Percentiles rank a stretch among this genome's conserved stretches.
Evolutionary conservation across 352 stramenopile genomes (phyloP).

Genomic region (Phytophthora aleatoria): DNA sequence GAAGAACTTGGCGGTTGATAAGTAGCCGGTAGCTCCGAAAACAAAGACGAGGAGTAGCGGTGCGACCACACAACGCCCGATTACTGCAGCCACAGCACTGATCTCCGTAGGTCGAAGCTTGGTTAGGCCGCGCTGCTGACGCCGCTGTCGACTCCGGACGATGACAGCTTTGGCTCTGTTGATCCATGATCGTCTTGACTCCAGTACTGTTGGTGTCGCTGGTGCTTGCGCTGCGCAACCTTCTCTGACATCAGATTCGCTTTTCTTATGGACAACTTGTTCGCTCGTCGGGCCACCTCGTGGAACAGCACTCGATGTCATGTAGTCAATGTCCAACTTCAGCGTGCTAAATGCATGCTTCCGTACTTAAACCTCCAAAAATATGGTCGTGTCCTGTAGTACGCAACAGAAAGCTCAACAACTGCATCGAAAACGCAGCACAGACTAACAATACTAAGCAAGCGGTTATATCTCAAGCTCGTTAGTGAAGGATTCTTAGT

Average conservation of each 20-base stretch:
- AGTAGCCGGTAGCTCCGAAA: neutral
- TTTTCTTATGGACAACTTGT: neutral
- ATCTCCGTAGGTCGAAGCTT: constrained; percentile 14
- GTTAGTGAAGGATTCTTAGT: constrained; percentile 12
- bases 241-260: constrained; percentile 1
- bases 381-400: neutral
- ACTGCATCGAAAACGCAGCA: neutral
- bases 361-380: neutral
- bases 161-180: constrained; percentile 8
- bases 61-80: constrained; percentile 4
- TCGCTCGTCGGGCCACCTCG: neutral
- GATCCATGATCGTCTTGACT: constrained; percentile 4
- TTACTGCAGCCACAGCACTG: constrained; percentile 10
- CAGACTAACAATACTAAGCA: neutral
- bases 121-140: neutral
- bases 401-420: too few species aligned
- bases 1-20: constrained; percentile 28
- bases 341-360: too few species aligned
- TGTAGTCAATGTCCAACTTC: neutral
- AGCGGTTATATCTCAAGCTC: constrained; percentile 1
- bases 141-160: neutral
- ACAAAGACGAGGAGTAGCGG: neutral
- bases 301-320: neutral
- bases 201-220: too few species aligned
- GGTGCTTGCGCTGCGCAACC: constrained; percentile 1